Percentiles rank a stretch among this genome's conserved stretches.
phyloP scores from a whole-genome alignment of 805 yeast species.

The Pichia exigua region DNA sequence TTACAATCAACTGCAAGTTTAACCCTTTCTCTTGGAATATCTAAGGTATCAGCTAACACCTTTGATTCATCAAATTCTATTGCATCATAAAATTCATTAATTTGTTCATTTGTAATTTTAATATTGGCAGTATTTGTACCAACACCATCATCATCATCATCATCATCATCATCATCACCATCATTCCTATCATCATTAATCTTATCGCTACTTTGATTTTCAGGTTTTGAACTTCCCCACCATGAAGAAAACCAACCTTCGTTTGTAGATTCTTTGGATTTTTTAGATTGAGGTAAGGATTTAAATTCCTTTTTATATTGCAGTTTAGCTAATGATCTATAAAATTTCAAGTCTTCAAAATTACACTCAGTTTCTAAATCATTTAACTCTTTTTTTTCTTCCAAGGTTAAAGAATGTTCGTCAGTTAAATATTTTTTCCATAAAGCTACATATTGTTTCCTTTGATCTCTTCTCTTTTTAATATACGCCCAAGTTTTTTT shows the following conservation, averaged over 20 bases:
- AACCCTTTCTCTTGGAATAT: constrained; percentile 67
- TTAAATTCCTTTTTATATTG: constrained; percentile 50
- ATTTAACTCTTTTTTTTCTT: constrained; percentile 34
- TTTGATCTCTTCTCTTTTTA: constrained; percentile 59
- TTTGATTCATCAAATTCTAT: constrained; percentile 79
- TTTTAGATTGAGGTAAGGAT: constrained; percentile 11
- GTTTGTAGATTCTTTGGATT: constrained; percentile 6
- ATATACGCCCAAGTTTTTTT: constrained; percentile 88
- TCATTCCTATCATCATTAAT: too few species aligned
- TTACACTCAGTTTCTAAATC: constrained; percentile 51
- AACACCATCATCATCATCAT: constrained; percentile 12
- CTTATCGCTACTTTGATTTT: constrained; percentile 3
- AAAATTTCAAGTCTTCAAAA: constrained; percentile 78
- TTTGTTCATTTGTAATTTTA: constrained; percentile 74
- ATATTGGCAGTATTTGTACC: constrained; percentile 18
- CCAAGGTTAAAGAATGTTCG: constrained; percentile 25
- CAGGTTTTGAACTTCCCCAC: constrained; percentile 40
- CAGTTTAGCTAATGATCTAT: constrained; percentile 69
- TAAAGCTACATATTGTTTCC: constrained; percentile 55
- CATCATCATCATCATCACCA: constrained; percentile 9
- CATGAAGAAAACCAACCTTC: constrained; percentile 66
- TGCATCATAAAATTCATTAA: constrained; percentile 84
- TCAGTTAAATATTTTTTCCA: constrained; percentile 51
- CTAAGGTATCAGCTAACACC: constrained; percentile 42
- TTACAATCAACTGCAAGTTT: constrained; percentile 60